These are phyloP conservation scores for Yamagishiella unicocca DNA, from an alignment of 139 green algal genomes.

Conservation along the genomic window DNA sequence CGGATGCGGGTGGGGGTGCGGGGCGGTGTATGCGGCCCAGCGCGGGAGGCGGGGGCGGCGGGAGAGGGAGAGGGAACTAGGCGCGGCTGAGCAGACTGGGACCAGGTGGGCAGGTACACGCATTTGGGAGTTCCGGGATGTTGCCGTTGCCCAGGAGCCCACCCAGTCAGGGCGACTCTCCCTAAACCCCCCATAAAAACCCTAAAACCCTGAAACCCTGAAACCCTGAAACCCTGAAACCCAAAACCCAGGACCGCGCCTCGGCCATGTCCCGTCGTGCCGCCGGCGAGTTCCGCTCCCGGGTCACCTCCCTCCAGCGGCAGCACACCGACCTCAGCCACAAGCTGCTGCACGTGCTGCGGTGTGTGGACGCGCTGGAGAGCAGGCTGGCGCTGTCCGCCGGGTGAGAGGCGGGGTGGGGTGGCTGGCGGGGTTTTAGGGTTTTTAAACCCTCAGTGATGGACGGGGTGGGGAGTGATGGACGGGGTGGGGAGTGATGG, in stretches of 20 bases:
- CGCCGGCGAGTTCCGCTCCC: slow-evolving; percentile 32
- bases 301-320: slow-evolving; percentile 46
- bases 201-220: too few relatives aligned
- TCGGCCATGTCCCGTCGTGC: slow-evolving; percentile 37
- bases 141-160: too few relatives aligned
- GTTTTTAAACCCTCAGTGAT: too few relatives aligned
- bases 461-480: too few relatives aligned
- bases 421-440: neutral
- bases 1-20: neutral
- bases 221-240: too few relatives aligned
- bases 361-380: slow-evolving; percentile 65
- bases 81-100: too few relatives aligned
- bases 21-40: neutral
- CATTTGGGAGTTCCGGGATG: too few relatives aligned
- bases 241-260: slow-evolving; percentile 35
- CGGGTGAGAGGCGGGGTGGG: slow-evolving; percentile 40
- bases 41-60: neutral
- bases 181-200: too few relatives aligned
- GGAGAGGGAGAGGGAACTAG: neutral
- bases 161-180: too few relatives aligned
- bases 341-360: slow-evolving; percentile 55
- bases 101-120: too few relatives aligned
- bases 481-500: too few relatives aligned
- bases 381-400: slow-evolving; percentile 55
- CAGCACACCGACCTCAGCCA: slow-evolving; percentile 63